Percentiles rank a stretch among this genome's conserved stretches.
phyloP scores from a whole-genome alignment of 371 early-diverging fungal genomes.

The Rhizopus microsporus region DNA sequence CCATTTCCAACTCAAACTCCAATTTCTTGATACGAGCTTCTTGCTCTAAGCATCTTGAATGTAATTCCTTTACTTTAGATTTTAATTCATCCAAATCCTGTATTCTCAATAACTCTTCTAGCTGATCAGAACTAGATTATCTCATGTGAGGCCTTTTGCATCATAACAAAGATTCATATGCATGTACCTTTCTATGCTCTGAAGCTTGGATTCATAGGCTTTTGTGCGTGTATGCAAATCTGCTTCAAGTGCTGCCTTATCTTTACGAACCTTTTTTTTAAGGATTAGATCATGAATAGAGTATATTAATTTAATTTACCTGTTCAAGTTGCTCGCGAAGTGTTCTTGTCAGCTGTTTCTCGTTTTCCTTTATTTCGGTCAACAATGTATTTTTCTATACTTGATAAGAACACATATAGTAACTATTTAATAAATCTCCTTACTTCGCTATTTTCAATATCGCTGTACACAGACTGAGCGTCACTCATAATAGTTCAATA shows the following conservation, averaged over 20 bases:
- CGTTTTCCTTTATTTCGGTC: conserved; percentile 28
- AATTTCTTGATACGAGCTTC: conserved; percentile 56
- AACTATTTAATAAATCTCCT: not conserved
- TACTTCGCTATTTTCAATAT: not conserved
- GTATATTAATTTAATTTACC: conserved; percentile 19
- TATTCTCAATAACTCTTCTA: conserved; percentile 32
- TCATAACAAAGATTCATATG: not conserved
- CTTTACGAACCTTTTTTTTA: conserved; percentile 42
- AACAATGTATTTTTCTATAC: conserved; percentile 11
- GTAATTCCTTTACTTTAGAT: conserved; percentile 38
- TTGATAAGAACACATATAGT: not conserved
- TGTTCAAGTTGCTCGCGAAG: conserved; percentile 50
- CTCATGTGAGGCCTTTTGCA: too few species aligned
- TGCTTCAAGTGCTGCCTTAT: conserved; percentile 47
- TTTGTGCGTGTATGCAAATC: conserved; percentile 47
- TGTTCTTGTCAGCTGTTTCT: conserved; percentile 39
- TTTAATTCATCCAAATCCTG: conserved; percentile 39
- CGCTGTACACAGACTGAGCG: not conserved
- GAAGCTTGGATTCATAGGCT: conserved; percentile 37
- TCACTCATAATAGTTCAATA: not conserved
- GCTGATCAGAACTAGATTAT: conserved; percentile 8
- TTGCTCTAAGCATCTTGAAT: conserved; percentile 45
- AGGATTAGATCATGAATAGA: not conserved
- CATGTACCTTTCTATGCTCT: conserved; percentile 24
- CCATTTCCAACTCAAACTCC: conserved; percentile 69